Evolutionary conservation across 2,329 filamentous ascomycete genomes (phyloP).

Genomic region (Alternaria alternata): DNA sequence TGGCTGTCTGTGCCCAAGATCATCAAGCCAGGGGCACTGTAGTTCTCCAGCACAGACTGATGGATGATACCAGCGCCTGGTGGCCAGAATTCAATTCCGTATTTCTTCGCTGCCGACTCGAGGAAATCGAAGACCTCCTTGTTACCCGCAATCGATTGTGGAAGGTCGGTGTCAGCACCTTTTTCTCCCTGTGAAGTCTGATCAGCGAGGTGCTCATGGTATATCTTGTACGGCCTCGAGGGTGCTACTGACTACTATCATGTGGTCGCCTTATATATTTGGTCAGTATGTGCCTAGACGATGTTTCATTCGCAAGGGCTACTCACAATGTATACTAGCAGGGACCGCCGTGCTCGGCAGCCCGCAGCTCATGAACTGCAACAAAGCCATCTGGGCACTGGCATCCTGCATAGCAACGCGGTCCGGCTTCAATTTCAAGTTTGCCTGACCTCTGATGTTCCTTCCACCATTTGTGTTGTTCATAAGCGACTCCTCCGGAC

Average conservation of each 20-base stretch:
- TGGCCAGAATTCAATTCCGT: constrained; percentile 57
- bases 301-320: neutral
- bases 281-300: neutral
- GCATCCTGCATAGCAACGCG: constrained; percentile 99
- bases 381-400: constrained; percentile 94
- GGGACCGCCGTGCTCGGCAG: constrained; percentile 89
- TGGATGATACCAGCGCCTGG: constrained; percentile 67
- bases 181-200: constrained; percentile 61
- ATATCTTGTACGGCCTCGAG: neutral
- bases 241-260: constrained; percentile 73
- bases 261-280: constrained; percentile 72
- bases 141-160: constrained; percentile 86
- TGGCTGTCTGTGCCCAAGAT: constrained; percentile 99
- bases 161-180: constrained; percentile 85
- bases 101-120: constrained; percentile 74
- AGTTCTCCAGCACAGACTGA: constrained; percentile 97
- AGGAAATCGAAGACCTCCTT: constrained; percentile 98
- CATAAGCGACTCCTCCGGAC: constrained; percentile 86
- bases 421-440: constrained; percentile 96
- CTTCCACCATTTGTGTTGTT: constrained; percentile 83
- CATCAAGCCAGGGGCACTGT: constrained; percentile 95
- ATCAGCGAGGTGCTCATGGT: neutral
- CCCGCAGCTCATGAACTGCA: constrained; percentile 98
- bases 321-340: constrained; percentile 87
- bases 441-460: constrained; percentile 84